A percentile compares a stretch with the other conserved stretches of the same genome.
Conservation (phyloP, 1,284 basidiomycete species). For the Porodaedalea pini region DNA sequence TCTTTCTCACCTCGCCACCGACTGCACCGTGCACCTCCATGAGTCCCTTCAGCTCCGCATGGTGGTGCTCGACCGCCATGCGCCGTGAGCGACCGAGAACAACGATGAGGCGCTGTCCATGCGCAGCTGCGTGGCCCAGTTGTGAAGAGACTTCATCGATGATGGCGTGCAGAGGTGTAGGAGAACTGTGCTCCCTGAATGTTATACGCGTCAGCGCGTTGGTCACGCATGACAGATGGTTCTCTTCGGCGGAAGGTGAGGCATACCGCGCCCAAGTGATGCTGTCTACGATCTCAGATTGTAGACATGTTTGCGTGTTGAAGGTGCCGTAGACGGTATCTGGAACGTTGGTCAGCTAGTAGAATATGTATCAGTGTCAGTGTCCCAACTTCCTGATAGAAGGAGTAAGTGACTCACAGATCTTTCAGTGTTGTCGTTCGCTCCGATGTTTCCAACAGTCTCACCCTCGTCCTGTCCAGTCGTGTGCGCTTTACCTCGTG, state of each 20-base stretch:
- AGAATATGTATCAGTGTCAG: slow-evolving; percentile 17
- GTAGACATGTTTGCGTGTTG: slow-evolving; percentile 39
- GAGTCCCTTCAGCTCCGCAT: slow-evolving; percentile 59
- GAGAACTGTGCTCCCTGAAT: slow-evolving; percentile 52
- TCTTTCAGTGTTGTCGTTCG: slow-evolving; percentile 43
- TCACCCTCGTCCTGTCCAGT: too few relatives aligned
- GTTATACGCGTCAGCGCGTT: slow-evolving; percentile 47
- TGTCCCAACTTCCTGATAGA: background rate
- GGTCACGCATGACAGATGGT: slow-evolving; percentile 30
- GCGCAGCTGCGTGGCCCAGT: too few relatives aligned
- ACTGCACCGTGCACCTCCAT: slow-evolving; percentile 53
- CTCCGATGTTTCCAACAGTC: too few relatives aligned
- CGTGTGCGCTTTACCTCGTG: too few relatives aligned
- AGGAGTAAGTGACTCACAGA: slow-evolving; percentile 38
- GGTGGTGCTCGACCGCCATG: slow-evolving; percentile 65
- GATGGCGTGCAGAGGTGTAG: slow-evolving; percentile 52
- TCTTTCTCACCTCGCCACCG: slow-evolving; percentile 63
- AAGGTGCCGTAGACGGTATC: slow-evolving; percentile 46
- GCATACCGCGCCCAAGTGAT: slow-evolving; percentile 23
- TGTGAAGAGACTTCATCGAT: slow-evolving; percentile 35
- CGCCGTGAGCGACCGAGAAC: too few relatives aligned
- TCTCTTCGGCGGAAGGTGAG: slow-evolving; percentile 18
- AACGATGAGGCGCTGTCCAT: too few relatives aligned
- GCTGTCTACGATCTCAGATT: slow-evolving; percentile 35
- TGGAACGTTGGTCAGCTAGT: slow-evolving; percentile 32